phyloP scores from a whole-genome alignment of 331 rosid genomes.

The Spiraea crenata region DNA sequence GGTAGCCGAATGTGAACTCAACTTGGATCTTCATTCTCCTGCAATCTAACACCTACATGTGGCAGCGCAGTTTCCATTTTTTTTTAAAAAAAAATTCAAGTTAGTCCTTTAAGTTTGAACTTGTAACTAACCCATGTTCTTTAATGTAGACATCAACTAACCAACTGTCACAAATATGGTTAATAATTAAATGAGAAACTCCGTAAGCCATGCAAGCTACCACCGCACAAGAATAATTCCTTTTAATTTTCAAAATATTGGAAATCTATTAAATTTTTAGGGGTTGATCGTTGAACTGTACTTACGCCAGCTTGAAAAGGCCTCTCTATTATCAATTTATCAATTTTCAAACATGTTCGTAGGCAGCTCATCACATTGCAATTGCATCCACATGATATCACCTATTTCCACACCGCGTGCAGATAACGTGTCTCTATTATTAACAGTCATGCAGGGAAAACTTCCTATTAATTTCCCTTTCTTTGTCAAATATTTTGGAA shows the following conservation, averaged over 20 bases:
- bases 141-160: background rate
- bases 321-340: background rate
- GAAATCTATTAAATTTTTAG: background rate
- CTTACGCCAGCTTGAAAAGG: background rate
- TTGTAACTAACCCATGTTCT: constrained; percentile 1
- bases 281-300: background rate
- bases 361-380: constrained; percentile 6
- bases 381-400: background rate
- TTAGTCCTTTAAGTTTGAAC: background rate
- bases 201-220: background rate
- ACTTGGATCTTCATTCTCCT: constrained; percentile 2
- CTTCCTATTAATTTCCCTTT: background rate
- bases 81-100: background rate
- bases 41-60: background rate
- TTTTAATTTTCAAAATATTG: background rate
- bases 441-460: background rate
- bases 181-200: background rate
- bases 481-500: background rate
- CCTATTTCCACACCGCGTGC: constrained; percentile 11
- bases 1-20: background rate
- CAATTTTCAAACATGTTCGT: background rate
- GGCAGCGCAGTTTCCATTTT: background rate
- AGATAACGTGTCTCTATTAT: background rate
- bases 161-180: background rate
- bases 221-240: background rate